A percentile compares a stretch with the other conserved stretches of the same genome.
phyloP scores from a whole-genome alignment of 139 green algal species.

The Volvox reticuliferus region DNA sequence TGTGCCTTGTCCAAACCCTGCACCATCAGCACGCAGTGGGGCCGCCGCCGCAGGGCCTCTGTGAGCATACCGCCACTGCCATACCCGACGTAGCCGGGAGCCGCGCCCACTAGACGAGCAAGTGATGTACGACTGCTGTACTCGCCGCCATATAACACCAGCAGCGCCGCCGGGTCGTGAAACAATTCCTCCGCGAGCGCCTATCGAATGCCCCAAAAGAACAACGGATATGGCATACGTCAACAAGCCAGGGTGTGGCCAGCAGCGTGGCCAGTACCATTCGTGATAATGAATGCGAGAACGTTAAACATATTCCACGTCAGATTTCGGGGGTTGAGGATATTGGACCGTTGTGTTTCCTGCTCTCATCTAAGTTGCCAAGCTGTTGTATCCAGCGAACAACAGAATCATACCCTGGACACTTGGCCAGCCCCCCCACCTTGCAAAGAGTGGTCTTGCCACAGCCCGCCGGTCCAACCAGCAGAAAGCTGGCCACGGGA shows the following conservation, averaged over 20 bases:
- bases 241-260: too few species aligned
- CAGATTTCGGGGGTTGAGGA: too few species aligned
- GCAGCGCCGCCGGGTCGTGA: conserved; percentile 32
- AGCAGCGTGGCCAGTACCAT: too few species aligned
- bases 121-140: conserved; percentile 81
- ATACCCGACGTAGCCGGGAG: conserved; percentile 86
- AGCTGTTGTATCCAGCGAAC: too few species aligned
- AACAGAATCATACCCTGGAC: too few species aligned
- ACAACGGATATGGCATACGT: too few species aligned
- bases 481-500: conserved; percentile 82
- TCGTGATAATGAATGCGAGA: too few species aligned
- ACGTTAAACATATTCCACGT: too few species aligned
- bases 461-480: conserved; percentile 80
- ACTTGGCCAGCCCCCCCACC: conserved; percentile 28
- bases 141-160: conserved; percentile 56
- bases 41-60: conserved; percentile 57
- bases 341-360: too few species aligned
- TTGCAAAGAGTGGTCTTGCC: conserved; percentile 86
- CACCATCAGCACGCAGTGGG: conserved; percentile 61
- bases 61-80: conserved; percentile 69
- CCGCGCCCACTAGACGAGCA: conserved; percentile 84
- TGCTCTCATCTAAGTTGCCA: too few species aligned
- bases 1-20: conserved; percentile 60
- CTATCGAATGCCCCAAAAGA: too few species aligned
- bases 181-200: conserved; percentile 23